Percentiles rank a stretch among this genome's conserved stretches.
phyloP scores from a whole-genome alignment of 2,329 filamentous ascomycete genomes.

The Diaporthe nobilis region DNA sequence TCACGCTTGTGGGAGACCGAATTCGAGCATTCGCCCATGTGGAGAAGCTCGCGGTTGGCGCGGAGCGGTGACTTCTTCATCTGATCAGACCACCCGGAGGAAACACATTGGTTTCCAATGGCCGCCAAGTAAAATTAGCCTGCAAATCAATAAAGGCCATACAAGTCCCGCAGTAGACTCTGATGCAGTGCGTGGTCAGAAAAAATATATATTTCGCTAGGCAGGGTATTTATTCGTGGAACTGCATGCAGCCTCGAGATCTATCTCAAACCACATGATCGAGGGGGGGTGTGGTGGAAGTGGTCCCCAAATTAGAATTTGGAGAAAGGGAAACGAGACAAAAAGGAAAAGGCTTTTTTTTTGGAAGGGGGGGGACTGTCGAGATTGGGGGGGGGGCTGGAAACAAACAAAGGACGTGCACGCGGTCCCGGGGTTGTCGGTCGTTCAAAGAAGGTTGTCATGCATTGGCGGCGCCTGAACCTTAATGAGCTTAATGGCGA shows the following conservation, averaged over 20 bases:
- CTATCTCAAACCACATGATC: conserved; percentile 25
- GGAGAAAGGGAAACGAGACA: background rate
- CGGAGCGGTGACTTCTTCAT: conserved; percentile 2
- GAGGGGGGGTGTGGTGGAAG: background rate
- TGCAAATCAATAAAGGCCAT: conserved; percentile 4
- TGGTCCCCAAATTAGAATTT: conserved; percentile 29
- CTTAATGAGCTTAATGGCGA: conserved; percentile 42
- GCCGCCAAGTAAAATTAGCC: conserved; percentile 14
- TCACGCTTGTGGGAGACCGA: background rate
- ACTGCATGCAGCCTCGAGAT: conserved; percentile 17
- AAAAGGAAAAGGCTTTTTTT: background rate
- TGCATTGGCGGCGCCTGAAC: conserved; percentile 41
- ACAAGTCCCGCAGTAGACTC: conserved; percentile 13
- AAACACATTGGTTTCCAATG: background rate
- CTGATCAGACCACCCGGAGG: conserved; percentile 1
- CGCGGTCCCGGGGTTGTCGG: conserved; percentile 18
- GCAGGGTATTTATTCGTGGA: conserved; percentile 22
- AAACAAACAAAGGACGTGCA: conserved; percentile 36
- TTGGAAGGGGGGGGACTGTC: background rate
- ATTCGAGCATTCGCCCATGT: background rate
- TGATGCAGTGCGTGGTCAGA: background rate
- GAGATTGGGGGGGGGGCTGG: background rate
- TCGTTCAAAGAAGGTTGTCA: conserved; percentile 41
- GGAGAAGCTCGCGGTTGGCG: conserved; percentile 8
- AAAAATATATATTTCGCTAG: background rate